These are phyloP conservation scores for Dactylorhiza incarnata DNA, from an alignment of 106 monocot genomes.

Conservation along the genomic window DNA sequence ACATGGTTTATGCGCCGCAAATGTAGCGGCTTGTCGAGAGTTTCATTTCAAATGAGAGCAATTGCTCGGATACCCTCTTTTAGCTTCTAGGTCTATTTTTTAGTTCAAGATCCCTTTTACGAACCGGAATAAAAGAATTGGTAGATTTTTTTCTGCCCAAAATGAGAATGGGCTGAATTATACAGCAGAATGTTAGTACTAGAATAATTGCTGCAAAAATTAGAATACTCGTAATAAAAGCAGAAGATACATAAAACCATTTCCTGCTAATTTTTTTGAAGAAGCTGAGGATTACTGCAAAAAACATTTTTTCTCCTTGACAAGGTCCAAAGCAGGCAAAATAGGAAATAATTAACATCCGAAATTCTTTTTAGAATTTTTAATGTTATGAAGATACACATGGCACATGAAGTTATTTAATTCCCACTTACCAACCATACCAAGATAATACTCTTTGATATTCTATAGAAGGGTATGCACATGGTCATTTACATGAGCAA, in stretches of 20 bases:
- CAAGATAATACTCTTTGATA: neutral
- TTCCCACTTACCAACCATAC: neutral
- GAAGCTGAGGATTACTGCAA: neutral
- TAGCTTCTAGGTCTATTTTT: too few relatives aligned
- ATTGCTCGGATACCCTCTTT: too few relatives aligned
- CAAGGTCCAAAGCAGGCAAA: neutral
- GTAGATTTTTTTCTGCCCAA: too few relatives aligned
- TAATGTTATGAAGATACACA: neutral
- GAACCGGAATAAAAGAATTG: too few relatives aligned
- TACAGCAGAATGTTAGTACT: neutral
- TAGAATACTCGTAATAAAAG: neutral
- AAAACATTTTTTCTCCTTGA: neutral
- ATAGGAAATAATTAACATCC: neutral
- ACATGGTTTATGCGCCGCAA: too few relatives aligned
- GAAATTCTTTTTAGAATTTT: neutral
- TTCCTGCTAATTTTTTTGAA: neutral
- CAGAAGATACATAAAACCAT: neutral
- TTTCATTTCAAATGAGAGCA: too few relatives aligned
- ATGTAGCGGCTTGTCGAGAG: too few relatives aligned
- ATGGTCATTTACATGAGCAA: neutral
- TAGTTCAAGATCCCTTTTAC: too few relatives aligned
- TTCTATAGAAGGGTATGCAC: neutral
- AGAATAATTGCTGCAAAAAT: neutral
- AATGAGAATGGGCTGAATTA: neutral
- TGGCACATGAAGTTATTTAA: neutral